Base-by-base conservation (phyloP, 176 grass and related monocot genomes). In the barley (Hordeum vulgare) region DNA sequence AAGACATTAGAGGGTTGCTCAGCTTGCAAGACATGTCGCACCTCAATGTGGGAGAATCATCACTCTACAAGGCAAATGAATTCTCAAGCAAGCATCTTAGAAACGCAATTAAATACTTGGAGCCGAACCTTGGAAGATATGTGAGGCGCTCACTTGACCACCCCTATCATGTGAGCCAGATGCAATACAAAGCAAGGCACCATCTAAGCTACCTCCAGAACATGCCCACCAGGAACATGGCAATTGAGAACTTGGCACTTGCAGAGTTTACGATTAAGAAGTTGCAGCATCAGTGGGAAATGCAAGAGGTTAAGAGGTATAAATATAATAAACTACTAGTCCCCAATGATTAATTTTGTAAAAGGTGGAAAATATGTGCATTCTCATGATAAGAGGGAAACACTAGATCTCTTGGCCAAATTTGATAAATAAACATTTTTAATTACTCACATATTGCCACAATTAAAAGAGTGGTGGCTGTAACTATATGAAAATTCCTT, bases 1-100 rank as follows among this genome's bases (percentile, higher is more conserved):
- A 21, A 56, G 53, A 95, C 29, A 73, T 90, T n/a, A 64, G 68
- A 54, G 90, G 90, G 2, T 33, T 95, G 14, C 11, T 95, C 12
- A 85, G 75, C 76, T 56, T 95, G 78, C 85, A 92, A 15, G 88
- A 95, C 47, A 47, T 89, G 71, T 92, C 93, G 28, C 75, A 86
- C 21, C 31, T 95, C 66, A 86, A 86, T 54, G 71, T 75, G 5
- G 90, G 93, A 23, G 88, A 95, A 25, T 8, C 7, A 37, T 23
- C 44, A 29, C 85, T 95, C 3, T 61, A 83, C 75, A 90, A 75
- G 37, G 93, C 93, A 59, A 86, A 84, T 28, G 79, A 88, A 47
- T 95, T 90, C 90, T 81, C 90, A 26, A 70, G 41, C 24, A 86
- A 75, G 28, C 88, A 89, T 37, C 85, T 92, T 4, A 44, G 39